phyloP scores from a whole-genome alignment of 768 basidiomycete species.

The Suillus bovinus region DNA sequence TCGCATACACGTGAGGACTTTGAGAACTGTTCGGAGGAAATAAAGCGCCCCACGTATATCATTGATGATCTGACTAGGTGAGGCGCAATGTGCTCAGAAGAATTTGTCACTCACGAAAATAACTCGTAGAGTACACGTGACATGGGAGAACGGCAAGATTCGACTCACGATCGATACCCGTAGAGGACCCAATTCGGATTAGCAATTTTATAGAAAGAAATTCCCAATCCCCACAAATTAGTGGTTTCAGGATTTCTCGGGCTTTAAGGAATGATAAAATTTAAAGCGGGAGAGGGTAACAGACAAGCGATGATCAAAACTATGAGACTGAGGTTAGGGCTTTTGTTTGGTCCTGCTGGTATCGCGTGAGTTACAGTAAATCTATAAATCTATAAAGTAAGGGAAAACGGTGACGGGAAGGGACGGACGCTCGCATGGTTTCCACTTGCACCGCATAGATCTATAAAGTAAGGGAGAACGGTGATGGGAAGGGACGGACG shows the following conservation, averaged over 20 bases:
- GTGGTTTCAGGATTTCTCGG: background rate
- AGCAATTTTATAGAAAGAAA: background rate
- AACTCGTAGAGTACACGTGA: background rate
- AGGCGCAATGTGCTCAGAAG: conserved; percentile 19
- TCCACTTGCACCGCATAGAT: no score
- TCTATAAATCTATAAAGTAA: no score
- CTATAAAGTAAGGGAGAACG: no score
- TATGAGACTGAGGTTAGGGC: no score
- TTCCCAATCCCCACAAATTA: background rate
- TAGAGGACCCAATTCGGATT: background rate
- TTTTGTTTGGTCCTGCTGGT: no score
- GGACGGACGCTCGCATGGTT: no score
- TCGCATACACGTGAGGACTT: conserved; percentile 63
- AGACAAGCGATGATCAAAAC: background rate
- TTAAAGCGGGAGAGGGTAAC: background rate
- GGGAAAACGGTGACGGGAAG: no score
- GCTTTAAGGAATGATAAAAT: background rate
- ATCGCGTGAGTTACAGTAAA: no score
- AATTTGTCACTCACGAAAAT: background rate
- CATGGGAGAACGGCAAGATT: background rate
- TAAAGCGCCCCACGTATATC: conserved; percentile 56
- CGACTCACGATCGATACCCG: conserved; percentile 1
- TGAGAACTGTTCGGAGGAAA: conserved; percentile 44
- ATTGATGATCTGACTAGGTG: conserved; percentile 70
- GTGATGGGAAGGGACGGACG: no score